Percentiles rank a stretch among this genome's conserved stretches.
phyloP scores from a whole-genome alignment of 495 filamentous ascomycete genomes.

The Pyrenula aspistea region DNA sequence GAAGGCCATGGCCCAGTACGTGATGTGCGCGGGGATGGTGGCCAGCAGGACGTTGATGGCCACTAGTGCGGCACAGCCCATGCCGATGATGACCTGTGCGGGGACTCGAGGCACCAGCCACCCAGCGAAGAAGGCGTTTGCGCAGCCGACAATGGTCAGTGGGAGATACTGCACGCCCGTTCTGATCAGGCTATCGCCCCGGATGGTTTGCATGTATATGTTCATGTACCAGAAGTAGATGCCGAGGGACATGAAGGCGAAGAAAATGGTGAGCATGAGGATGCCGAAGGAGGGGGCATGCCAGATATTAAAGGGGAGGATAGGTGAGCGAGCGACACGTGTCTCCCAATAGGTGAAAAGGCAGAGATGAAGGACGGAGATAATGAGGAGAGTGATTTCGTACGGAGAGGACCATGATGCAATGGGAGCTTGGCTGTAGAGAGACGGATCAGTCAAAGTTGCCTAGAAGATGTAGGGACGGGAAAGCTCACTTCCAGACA shows the following conservation, averaged over 20 bases:
- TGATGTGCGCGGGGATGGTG: constrained; percentile 23
- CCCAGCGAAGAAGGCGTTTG: constrained; percentile 28
- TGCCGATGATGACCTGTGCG: constrained; percentile 29
- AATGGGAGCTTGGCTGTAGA: constrained; percentile 35
- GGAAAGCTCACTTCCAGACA: no score
- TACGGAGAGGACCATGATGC: constrained; percentile 32
- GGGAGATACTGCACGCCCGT: constrained; percentile 24
- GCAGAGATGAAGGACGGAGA: constrained; percentile 25
- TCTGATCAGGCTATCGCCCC: constrained; percentile 22
- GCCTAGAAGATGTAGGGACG: no score
- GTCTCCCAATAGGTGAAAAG: constrained; percentile 18
- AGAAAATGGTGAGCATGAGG: no score
- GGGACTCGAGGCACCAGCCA: constrained; percentile 22
- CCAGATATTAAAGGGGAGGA: constrained; percentile 21
- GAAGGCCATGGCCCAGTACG: constrained; percentile 34
- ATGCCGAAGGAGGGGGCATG: constrained; percentile 33
- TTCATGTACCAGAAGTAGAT: constrained; percentile 37
- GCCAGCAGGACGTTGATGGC: constrained; percentile 22
- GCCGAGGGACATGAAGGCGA: constrained; percentile 35
- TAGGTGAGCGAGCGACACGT: constrained; percentile 27
- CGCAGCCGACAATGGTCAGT: constrained; percentile 21
- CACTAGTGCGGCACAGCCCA: constrained; percentile 29
- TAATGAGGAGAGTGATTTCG: constrained; percentile 27
- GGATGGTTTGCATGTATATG: constrained; percentile 23
- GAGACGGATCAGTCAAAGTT: no score